phyloP scores from a whole-genome alignment of 257 asterid species.

The Solanum boliviense region DNA sequence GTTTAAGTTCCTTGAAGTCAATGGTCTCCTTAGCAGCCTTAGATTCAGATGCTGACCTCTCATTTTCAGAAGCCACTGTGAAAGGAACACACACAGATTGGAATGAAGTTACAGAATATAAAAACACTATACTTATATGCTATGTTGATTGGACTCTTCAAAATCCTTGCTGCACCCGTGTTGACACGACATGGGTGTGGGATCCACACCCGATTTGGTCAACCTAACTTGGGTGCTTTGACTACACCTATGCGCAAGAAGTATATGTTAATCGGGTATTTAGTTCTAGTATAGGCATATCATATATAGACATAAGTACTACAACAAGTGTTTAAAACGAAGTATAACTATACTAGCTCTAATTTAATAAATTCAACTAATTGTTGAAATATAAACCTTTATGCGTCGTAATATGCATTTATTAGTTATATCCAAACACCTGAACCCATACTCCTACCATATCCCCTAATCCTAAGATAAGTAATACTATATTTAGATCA shows the following conservation, averaged over 20 bases:
- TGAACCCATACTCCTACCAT: not conserved
- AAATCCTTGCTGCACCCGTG: not conserved
- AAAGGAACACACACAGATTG: not conserved
- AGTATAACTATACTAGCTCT: not conserved
- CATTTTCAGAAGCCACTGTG: slow-evolving; percentile 68
- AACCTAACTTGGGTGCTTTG: not conserved
- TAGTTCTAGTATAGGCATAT: not conserved
- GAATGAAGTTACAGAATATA: not conserved
- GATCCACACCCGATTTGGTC: not conserved
- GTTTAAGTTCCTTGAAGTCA: slow-evolving; percentile 77
- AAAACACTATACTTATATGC: not conserved
- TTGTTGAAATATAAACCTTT: not conserved
- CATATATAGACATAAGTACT: not conserved
- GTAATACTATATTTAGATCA: not conserved
- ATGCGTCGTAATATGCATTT: not conserved
- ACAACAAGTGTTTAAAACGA: not conserved
- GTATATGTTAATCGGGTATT: not conserved
- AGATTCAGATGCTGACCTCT: slow-evolving; percentile 37
- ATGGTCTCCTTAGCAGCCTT: slow-evolving; percentile 65
- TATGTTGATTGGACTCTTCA: not conserved
- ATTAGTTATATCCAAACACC: not conserved
- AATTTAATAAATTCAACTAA: not conserved
- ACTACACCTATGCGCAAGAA: not conserved
- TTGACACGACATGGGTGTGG: not conserved
- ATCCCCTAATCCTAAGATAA: not conserved